phyloP scores from a whole-genome alignment of 129 eudicot species.

The Oenanthe sinensis region DNA sequence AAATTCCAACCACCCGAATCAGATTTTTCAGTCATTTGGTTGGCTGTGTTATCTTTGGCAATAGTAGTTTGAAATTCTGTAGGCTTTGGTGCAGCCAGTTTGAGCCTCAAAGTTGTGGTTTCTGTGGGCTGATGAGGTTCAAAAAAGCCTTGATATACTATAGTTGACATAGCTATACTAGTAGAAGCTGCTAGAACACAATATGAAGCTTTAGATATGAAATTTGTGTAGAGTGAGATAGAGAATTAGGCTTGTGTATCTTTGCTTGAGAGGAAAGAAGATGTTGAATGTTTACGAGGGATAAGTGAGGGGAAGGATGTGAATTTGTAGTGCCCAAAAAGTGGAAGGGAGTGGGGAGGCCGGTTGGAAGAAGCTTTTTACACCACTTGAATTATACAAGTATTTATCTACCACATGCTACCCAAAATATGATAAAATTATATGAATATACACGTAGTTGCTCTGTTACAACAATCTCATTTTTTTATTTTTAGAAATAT shows the following conservation, averaged over 20 bases:
- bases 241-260: not conserved
- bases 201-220: not conserved
- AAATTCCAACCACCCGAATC: conserved; percentile 20
- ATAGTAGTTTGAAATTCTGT: not conserved
- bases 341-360: conserved; percentile 21
- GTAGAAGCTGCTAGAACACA: not conserved
- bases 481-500: not conserved
- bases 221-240: not conserved
- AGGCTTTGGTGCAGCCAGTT: conserved; percentile 29
- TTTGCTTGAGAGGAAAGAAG: not conserved
- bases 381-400: conserved; percentile 34
- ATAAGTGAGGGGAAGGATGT: conserved; percentile 38
- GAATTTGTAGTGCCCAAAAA: conserved; percentile 53
- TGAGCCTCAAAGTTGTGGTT: conserved; percentile 53
- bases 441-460: not conserved
- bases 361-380: conserved; percentile 29
- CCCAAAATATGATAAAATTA: not conserved
- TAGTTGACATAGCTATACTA: conserved; percentile 24
- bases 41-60: not conserved
- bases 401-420: conserved; percentile 20
- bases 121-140: conserved; percentile 37
- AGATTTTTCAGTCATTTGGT: not conserved
- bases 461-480: not conserved
- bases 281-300: conserved; percentile 32
- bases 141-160: conserved; percentile 31